Base-by-base conservation (phyloP, 2,329 filamentous ascomycete genomes). In the Parastagonospora avenae region DNA sequence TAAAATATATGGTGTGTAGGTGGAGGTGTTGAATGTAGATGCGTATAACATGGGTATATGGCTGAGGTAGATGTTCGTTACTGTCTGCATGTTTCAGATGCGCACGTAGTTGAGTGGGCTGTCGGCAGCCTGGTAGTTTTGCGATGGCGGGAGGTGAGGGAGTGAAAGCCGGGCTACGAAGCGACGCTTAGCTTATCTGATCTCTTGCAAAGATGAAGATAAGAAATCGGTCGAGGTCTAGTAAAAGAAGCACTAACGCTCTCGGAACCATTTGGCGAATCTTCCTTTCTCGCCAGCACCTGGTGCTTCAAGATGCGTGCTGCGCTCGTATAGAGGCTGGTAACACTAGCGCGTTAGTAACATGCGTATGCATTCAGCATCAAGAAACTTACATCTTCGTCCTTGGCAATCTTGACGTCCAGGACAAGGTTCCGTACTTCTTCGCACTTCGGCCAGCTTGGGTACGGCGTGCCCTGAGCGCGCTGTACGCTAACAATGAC, bases 401-500 rank as follows among this genome's bases (percentile, higher is more conserved):
- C 92, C 48, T 86, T 88, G 38, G 86, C 81, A 76, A 97, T 88
- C 66, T 87, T 86, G 60, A 90, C 89, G 66, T 95, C 91, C 57
- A 97, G 75, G 48, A 97, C 85, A 64, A 96, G 74, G 62, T 90
- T 86, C 63, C 87, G 82, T 4, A 90, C 84, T 46, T 83, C 80
- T 52, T 93, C 88, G 63, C 89, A 87, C 64, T 82, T 86, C 30
- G 79, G 78, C 55, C 93, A 77, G 55, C 87, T 88, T 24, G 85
- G 84, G 60, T 97, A 97, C 4, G 91, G 87, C 42, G 86, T 86
- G 46, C 90, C 89, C 74, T 97, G 92, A 66, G 93, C 96, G 75
- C 88, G 89, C 83, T 97, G 95, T 47, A 99, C 87, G 2, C 91
- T 89, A 52, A 97, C 80, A 46, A 97, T 83, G 4, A 97, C 90